phyloP scores from a whole-genome alignment of 352 stramenopile genomes.

The Thalassiosira hispida region DNA sequence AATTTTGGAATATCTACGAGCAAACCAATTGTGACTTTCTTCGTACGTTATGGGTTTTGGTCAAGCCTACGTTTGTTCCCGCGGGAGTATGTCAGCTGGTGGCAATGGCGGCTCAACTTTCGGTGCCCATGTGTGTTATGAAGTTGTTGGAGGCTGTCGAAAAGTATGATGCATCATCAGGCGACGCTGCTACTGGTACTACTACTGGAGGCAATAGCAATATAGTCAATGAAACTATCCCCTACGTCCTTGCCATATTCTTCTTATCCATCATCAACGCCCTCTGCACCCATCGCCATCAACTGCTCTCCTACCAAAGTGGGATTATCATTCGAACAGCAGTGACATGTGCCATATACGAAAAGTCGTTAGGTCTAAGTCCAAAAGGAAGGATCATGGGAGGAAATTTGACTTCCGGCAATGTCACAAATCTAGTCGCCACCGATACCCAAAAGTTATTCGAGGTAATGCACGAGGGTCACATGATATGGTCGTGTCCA shows the following conservation, averaged over 20 bases:
- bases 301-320: conserved; percentile 33
- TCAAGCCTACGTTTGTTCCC: conserved; percentile 41
- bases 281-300: conserved; percentile 43
- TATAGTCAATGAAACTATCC: conserved; percentile 27
- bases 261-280: conserved; percentile 43
- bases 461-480: conserved; percentile 49
- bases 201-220: conserved; percentile 1
- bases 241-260: conserved; percentile 43
- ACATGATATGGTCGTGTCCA: conserved; percentile 50
- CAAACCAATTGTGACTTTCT: conserved; percentile 6
- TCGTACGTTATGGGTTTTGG: conserved; percentile 36
- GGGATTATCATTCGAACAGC: conserved; percentile 45
- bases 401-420: conserved; percentile 41
- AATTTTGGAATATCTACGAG: conserved; percentile 42
- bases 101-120: conserved; percentile 26
- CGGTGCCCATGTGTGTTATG: conserved; percentile 42
- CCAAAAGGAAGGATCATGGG: no score
- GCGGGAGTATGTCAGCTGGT: conserved; percentile 46
- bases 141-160: conserved; percentile 38
- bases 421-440: conserved; percentile 43
- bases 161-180: background rate
- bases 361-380: conserved; percentile 30
- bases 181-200: conserved; percentile 41
- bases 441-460: conserved; percentile 63
- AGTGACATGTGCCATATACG: conserved; percentile 41